Conservation (phyloP, 2,329 filamentous ascomycete species). For the Beauveria brongniartii region DNA sequence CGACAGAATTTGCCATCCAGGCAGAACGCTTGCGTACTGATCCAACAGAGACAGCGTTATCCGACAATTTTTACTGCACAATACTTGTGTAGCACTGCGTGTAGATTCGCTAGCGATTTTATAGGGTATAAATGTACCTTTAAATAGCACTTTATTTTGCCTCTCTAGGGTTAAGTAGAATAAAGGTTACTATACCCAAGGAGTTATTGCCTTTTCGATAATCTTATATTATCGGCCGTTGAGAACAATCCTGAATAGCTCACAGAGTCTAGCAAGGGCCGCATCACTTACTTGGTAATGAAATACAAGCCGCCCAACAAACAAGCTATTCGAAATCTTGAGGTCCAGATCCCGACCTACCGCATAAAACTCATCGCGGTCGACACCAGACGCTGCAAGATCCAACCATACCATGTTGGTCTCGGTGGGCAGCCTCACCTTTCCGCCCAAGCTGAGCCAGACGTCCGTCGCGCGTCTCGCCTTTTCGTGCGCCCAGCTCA, state of each 20-base stretch:
- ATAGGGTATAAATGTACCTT: no score
- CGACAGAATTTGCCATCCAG: no score
- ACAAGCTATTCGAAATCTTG: not conserved
- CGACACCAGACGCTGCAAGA: not conserved
- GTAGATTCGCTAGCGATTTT: no score
- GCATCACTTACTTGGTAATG: conserved; percentile 1
- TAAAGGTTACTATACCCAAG: no score
- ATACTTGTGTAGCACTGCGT: no score
- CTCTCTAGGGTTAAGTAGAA: no score
- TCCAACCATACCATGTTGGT: conserved; percentile 2
- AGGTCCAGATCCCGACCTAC: not conserved
- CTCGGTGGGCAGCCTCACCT: not conserved
- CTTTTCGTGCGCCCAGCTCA: not conserved
- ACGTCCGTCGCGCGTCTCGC: not conserved
- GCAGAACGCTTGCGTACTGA: no score
- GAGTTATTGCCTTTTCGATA: no score
- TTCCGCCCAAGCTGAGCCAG: not conserved
- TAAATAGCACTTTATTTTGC: no score
- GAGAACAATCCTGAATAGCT: not conserved
- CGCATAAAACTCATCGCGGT: not conserved
- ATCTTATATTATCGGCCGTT: no score
- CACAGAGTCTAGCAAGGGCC: not conserved
- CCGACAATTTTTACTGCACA: no score
- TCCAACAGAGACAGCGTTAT: no score
- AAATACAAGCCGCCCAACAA: conserved; percentile 1